Base-by-base conservation (phyloP, 1,139 yeast genomes). In the Pichia norvegensis region DNA sequence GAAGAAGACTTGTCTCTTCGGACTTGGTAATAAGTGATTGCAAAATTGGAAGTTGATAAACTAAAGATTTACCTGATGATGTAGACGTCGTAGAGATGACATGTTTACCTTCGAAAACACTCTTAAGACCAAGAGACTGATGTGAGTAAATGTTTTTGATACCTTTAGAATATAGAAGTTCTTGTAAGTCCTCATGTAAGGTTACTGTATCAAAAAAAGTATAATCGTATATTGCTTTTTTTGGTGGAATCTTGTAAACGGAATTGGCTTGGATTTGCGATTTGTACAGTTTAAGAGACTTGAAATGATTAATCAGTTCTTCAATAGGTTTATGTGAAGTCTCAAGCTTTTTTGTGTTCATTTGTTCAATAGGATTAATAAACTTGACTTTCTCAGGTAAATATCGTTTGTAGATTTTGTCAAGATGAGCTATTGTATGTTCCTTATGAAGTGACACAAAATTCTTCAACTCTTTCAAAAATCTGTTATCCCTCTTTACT, bases 21-120 rank as follows among this genome's bases (percentile, higher is more conserved):
- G 76, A 74, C 46, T 77, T 75, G 7, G 59, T 54, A 33, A 70
- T 66, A 5, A 80, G 56, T 4, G 70, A 64, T 45, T 73, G 67
- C 10, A 90, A 63, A 4, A 92, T 86, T 0, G 97, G 95, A 2
- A 88, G 65, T 63, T 92, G 98, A 59, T 88, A 92, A 29, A 94
- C 84, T 46, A 92, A 67, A 0, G 97, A 88, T 57, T 92, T 92
- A 38, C 99, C 99, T 0, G 97, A 87, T 1, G 97, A 87, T 0
- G 99, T 92, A 0, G 97, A 79, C 0, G 98, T 94, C 20, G 95
- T 82, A 1, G 90, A 81, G 37, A 92, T 85, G 2, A 88, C 87
- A 62, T 90, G 80, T 38, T 72, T 67, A 1, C 77, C 76, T 0
- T 65, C 58, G 43, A 70, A 58, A 14, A 87, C 65, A 0, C 79